Conservation (phyloP, 2,329 filamentous ascomycete genomes). For the Teratosphaeria pseudoeucalypti region DNA sequence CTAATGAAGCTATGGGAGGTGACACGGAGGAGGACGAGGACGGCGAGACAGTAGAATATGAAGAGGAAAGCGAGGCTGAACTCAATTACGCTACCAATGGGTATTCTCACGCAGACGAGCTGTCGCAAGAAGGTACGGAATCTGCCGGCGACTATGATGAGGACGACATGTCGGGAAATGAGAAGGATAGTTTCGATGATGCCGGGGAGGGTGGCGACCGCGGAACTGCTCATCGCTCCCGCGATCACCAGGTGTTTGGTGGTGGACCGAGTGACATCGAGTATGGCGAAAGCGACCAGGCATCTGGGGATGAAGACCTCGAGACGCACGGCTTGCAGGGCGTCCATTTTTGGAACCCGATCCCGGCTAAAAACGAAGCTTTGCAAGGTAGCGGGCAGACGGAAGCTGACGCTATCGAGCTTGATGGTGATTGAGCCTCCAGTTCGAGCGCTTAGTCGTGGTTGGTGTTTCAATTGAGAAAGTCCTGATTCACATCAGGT, state of each 20-base stretch:
- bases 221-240: background rate
- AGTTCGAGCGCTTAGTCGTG: background rate
- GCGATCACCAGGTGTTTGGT: slow-evolving; percentile 4
- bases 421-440: slow-evolving; percentile 15
- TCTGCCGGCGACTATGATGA: background rate
- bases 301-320: slow-evolving; percentile 3
- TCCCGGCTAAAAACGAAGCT: slow-evolving; percentile 6
- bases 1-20: background rate
- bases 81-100: background rate
- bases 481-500: background rate
- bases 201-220: background rate
- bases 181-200: slow-evolving; percentile 8
- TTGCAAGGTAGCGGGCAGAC: slow-evolving; percentile 11
- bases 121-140: background rate
- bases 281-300: slow-evolving; percentile 3
- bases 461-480: background rate
- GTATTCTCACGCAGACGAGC: background rate
- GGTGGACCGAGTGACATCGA: slow-evolving; percentile 7
- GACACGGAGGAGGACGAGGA: background rate
- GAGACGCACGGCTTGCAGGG: slow-evolving; percentile 4
- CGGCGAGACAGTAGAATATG: slow-evolving; percentile 2
- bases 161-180: slow-evolving; percentile 1
- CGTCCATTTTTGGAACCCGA: background rate
- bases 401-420: slow-evolving; percentile 17
- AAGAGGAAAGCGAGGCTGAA: slow-evolving; percentile 5